Percentiles rank a stretch among this genome's conserved stretches.
These are phyloP conservation scores for Backusella circina DNA, from an alignment of 192 early-diverging fungal genomes.

Conservation along the genomic window DNA sequence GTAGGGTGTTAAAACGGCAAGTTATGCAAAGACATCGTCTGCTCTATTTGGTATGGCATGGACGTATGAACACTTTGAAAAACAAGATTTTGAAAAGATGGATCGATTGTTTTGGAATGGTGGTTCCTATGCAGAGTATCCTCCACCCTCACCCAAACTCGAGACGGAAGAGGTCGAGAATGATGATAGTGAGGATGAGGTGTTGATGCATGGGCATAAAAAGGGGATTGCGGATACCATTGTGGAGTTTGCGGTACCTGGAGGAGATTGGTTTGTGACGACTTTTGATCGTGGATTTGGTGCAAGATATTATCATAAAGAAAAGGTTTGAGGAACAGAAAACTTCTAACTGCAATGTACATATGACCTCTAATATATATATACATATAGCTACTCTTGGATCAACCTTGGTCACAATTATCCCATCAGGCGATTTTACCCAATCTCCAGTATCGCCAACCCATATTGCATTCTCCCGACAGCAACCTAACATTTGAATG, in stretches of 20 bases:
- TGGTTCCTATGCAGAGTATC: background rate
- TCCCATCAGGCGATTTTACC: slow-evolving; percentile 49
- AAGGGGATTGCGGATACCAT: slow-evolving; percentile 43
- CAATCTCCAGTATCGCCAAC: slow-evolving; percentile 11
- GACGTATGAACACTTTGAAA: slow-evolving; percentile 56
- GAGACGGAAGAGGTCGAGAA: background rate
- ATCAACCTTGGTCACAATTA: slow-evolving; percentile 42
- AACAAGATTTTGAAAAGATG: slow-evolving; percentile 38
- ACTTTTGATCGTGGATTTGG: slow-evolving; percentile 56
- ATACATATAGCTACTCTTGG: slow-evolving; percentile 28
- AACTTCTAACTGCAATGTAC: no score
- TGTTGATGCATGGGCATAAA: slow-evolving; percentile 1
- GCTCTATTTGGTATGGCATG: slow-evolving; percentile 66
- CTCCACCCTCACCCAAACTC: background rate
- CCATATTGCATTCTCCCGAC: background rate
- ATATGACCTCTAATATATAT: no score
- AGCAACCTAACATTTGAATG: background rate
- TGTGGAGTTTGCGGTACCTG: slow-evolving; percentile 31
- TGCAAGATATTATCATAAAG: slow-evolving; percentile 37
- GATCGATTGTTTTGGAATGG: slow-evolving; percentile 58
- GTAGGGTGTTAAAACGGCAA: slow-evolving; percentile 50
- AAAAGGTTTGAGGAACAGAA: slow-evolving; percentile 35
- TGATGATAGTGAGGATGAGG: slow-evolving; percentile 9
- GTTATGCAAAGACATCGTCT: slow-evolving; percentile 35
- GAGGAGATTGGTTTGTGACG: slow-evolving; percentile 43